Evolutionary conservation across 1,284 basidiomycete genomes (phyloP).

Genomic region (Leccinum fallax): DNA sequence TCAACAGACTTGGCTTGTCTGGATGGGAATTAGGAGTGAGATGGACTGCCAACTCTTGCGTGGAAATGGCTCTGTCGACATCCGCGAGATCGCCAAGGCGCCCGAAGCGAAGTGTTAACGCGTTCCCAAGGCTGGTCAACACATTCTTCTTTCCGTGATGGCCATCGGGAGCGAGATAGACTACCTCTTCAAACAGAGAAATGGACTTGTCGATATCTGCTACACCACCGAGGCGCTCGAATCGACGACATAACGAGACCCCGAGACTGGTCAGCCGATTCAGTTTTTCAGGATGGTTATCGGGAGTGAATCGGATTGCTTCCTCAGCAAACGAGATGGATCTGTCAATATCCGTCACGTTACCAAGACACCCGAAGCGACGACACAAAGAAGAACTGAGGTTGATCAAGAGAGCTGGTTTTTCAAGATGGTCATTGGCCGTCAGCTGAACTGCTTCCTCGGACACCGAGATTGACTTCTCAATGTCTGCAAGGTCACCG

Average conservation of each 20-base stretch:
- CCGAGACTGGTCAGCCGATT: neutral
- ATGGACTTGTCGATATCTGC: neutral
- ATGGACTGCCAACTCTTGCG: neutral
- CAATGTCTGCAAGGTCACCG: neutral
- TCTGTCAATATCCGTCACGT: neutral
- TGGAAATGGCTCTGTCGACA: neutral
- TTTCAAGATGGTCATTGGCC: neutral
- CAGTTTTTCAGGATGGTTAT: neutral
- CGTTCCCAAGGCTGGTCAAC: neutral
- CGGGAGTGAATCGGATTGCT: neutral
- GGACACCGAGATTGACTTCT: neutral
- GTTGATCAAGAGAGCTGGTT: neutral
- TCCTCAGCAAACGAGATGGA: neutral
- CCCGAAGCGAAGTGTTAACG: neutral
- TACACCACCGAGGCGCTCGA: neutral
- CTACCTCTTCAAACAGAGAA: neutral
- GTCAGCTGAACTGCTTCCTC: neutral
- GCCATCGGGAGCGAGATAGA: neutral
- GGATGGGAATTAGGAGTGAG: neutral
- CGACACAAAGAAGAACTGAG: neutral
- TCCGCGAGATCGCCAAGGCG: neutral
- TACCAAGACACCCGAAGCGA: neutral
- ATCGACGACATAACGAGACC: neutral
- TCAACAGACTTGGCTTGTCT: neutral
- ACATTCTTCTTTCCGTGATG: neutral